Conservation (phyloP, 768 basidiomycete species). For the Tricholoma hemisulphureum region DNA sequence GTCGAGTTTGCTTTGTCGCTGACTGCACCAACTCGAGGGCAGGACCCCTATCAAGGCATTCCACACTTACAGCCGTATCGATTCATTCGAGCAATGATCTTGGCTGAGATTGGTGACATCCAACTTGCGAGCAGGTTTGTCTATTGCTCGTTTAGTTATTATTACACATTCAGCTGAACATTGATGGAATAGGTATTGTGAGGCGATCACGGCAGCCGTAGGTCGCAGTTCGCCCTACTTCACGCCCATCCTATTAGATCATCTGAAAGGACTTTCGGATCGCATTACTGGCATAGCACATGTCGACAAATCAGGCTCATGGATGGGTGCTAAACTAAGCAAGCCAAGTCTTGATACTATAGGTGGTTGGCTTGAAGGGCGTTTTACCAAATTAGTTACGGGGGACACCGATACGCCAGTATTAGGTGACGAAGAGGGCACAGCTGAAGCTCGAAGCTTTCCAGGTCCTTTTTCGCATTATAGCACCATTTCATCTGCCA, state of each 20-base stretch:
- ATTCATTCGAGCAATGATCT: slow-evolving; percentile 67
- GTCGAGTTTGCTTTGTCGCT: slow-evolving; percentile 87
- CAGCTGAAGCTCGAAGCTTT: slow-evolving; percentile 40
- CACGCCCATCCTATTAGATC: slow-evolving; percentile 63
- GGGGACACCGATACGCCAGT: slow-evolving; percentile 72
- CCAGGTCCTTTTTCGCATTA: slow-evolving; percentile 91
- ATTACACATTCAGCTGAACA: not conserved
- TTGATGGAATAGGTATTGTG: slow-evolving; percentile 70
- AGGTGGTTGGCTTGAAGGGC: slow-evolving; percentile 88
- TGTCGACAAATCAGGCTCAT: slow-evolving; percentile 75
- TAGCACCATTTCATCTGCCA: slow-evolving; percentile 84
- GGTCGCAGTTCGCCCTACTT: slow-evolving; percentile 64
- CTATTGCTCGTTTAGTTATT: slow-evolving; percentile 1
- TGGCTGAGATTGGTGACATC: slow-evolving; percentile 82
- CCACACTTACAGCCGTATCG: slow-evolving; percentile 88
- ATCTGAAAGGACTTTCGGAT: slow-evolving; percentile 76
- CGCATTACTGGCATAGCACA: slow-evolving; percentile 72
- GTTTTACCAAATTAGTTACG: slow-evolving; percentile 92
- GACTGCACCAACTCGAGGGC: slow-evolving; percentile 71
- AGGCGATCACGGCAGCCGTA: slow-evolving; percentile 75
- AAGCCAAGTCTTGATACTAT: slow-evolving; percentile 92
- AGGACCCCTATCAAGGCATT: slow-evolving; percentile 80
- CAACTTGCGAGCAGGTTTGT: slow-evolving; percentile 71
- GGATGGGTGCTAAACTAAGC: slow-evolving; percentile 83
- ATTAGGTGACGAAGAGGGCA: slow-evolving; percentile 36